Evolutionary conservation across 805 yeast genomes (phyloP).

Genomic region (Saccharomycopsis sp.): DNA sequence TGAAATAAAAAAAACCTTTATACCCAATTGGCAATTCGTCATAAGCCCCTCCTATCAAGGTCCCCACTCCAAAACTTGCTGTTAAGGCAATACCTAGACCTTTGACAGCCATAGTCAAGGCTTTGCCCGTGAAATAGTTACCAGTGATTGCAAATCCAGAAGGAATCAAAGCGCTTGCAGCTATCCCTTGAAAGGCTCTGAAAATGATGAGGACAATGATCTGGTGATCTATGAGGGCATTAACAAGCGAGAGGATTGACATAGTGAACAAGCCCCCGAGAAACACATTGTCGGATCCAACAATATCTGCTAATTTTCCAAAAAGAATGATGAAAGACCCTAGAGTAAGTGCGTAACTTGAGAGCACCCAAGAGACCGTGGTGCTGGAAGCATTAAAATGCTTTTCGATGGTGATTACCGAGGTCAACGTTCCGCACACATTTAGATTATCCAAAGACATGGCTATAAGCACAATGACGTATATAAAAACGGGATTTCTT

Average conservation of each 20-base stretch:
- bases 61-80: conserved; percentile 22
- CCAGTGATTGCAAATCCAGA: conserved; percentile 31
- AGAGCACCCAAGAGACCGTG: conserved; percentile 32
- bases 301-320: conserved; percentile 37
- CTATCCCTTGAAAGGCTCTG: conserved; percentile 40
- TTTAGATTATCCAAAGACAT: conserved; percentile 12
- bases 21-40: conserved; percentile 8
- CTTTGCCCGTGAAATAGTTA: conserved; percentile 26
- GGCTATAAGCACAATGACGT: conserved; percentile 1
- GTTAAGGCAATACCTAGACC: conserved; percentile 26
- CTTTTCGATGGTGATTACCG: conserved; percentile 3
- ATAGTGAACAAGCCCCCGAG: conserved; percentile 24
- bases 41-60: conserved; percentile 19
- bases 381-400: conserved; percentile 4
- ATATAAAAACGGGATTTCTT: background rate
- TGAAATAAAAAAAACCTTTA: conserved; percentile 10
- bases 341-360: conserved; percentile 38
- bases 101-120: conserved; percentile 26
- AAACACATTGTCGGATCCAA: conserved; percentile 29
- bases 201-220: conserved; percentile 34
- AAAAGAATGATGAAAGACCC: conserved; percentile 38
- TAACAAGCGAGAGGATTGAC: conserved; percentile 28
- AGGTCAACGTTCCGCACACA: conserved; percentile 11
- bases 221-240: conserved; percentile 32
- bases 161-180: conserved; percentile 38